Conservation (phyloP, 2,329 filamentous ascomycete genomes). For the Amphichorda felina region DNA sequence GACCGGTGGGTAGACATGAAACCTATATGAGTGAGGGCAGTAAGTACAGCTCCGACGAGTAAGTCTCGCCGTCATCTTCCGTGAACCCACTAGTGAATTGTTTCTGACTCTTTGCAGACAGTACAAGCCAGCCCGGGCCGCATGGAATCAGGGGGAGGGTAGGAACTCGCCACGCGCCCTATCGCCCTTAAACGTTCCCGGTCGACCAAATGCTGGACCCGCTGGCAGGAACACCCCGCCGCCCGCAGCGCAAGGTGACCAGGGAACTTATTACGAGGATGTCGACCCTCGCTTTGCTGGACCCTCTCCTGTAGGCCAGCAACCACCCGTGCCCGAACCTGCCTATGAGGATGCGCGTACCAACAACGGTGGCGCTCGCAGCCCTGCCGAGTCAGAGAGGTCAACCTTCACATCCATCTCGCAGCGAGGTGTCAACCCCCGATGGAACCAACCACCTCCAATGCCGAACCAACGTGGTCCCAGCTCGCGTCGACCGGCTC, state of each 20-base stretch:
- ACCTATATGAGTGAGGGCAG: conserved; percentile 54
- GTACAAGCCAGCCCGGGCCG: conserved; percentile 43
- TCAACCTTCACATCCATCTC: conserved; percentile 86
- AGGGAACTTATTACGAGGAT: conserved; percentile 74
- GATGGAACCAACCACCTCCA: conserved; percentile 53
- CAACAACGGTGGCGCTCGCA: conserved; percentile 42
- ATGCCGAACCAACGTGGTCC: conserved; percentile 29
- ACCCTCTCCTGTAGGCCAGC: conserved; percentile 11
- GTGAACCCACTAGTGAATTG: background rate
- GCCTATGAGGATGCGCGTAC: conserved; percentile 52
- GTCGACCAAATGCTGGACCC: conserved; percentile 17
- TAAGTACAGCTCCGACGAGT: conserved; percentile 65
- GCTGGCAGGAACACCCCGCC: conserved; percentile 20
- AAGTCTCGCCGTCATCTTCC: conserved; percentile 12
- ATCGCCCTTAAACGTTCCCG: conserved; percentile 19
- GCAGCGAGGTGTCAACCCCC: conserved; percentile 78
- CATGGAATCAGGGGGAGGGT: conserved; percentile 37
- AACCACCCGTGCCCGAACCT: conserved; percentile 12
- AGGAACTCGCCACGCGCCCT: conserved; percentile 31
- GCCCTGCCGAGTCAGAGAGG: conserved; percentile 65
- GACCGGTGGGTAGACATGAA: conserved; percentile 26
- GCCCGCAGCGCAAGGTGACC: conserved; percentile 15
- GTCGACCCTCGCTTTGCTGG: conserved; percentile 75
- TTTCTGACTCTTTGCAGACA: conserved; percentile 18
- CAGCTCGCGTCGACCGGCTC: conserved; percentile 23